A percentile compares a stretch with the other conserved stretches of the same genome.
phyloP scores from a whole-genome alignment of 208 protist species.

The Herpetomonas tarakana region DNA sequence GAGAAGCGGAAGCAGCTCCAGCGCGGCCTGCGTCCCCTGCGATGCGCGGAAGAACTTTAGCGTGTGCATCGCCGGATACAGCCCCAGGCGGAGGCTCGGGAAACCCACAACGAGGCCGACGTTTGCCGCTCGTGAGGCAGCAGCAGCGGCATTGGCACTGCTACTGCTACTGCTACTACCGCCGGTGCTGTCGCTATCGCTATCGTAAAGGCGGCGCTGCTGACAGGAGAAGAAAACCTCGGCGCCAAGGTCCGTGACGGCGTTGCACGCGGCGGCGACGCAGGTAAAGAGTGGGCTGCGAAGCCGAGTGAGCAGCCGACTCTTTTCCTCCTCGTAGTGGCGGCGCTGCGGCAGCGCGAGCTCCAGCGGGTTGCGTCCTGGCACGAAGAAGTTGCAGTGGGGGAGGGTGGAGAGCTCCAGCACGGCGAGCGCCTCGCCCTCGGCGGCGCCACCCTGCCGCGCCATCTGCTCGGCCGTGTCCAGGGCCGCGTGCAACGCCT shows the following conservation, averaged over 20 bases:
- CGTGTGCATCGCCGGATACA: slow-evolving; percentile 30
- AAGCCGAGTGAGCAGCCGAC: slow-evolving; percentile 31
- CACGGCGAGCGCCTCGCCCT: not conserved
- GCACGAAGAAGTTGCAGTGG: slow-evolving; percentile 46
- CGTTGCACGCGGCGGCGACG: slow-evolving; percentile 15
- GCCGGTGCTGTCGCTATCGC: slow-evolving; percentile 5
- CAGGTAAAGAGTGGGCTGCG: slow-evolving; percentile 11
- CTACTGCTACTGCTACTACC: slow-evolving; percentile 7
- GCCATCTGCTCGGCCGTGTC: slow-evolving; percentile 1
- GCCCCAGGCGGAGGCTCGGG: slow-evolving; percentile 25
- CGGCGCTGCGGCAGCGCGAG: slow-evolving; percentile 33
- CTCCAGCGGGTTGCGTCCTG: slow-evolving; percentile 36
- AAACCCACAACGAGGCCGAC: slow-evolving; percentile 28
- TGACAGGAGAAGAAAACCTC: slow-evolving; percentile 79
- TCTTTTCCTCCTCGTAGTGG: slow-evolving; percentile 30
- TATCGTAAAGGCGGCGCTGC: slow-evolving; percentile 24
- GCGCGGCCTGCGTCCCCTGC: slow-evolving; percentile 22
- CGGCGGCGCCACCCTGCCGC: not conserved
- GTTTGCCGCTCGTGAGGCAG: not conserved
- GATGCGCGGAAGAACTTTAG: slow-evolving; percentile 21
- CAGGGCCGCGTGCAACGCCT: slow-evolving; percentile 2
- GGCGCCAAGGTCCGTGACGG: slow-evolving; percentile 61
- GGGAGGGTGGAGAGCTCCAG: slow-evolving; percentile 32
- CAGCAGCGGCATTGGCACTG: slow-evolving; percentile 4
- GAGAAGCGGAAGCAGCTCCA: slow-evolving; percentile 33